Conservation (phyloP, 1,139 yeast species). For the Saccharomyces hybrid region DNA sequence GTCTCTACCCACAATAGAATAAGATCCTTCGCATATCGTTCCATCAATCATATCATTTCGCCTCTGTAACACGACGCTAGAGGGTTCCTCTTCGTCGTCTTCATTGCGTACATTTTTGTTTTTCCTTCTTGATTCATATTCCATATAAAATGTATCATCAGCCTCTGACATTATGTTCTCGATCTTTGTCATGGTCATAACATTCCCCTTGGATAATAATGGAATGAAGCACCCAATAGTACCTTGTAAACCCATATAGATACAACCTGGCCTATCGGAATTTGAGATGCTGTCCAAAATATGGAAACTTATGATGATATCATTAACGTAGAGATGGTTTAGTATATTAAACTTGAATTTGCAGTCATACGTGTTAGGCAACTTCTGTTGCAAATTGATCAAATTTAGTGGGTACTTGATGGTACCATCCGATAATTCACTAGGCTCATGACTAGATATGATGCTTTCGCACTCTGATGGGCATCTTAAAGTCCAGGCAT, state of each 20-base stretch:
- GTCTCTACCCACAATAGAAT: slow-evolving; percentile 53
- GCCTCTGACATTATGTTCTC: slow-evolving; percentile 43
- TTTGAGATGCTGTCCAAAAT: slow-evolving; percentile 22
- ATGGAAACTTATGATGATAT: slow-evolving; percentile 57
- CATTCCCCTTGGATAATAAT: slow-evolving; percentile 53
- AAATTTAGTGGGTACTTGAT: not conserved
- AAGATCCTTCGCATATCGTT: slow-evolving; percentile 28
- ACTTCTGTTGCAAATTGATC: not conserved
- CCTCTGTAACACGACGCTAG: slow-evolving; percentile 1
- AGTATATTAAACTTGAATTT: slow-evolving; percentile 45
- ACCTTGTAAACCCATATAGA: slow-evolving; percentile 77
- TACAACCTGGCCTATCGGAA: slow-evolving; percentile 52
- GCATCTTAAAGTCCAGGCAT: slow-evolving; percentile 58
- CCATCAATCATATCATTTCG: slow-evolving; percentile 17
- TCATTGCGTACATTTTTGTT: not conserved
- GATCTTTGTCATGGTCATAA: slow-evolving; percentile 47
- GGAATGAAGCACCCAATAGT: slow-evolving; percentile 71
- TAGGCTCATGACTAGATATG: slow-evolving; percentile 1
- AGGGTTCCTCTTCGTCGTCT: slow-evolving; percentile 1
- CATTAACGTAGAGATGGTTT: slow-evolving; percentile 62
- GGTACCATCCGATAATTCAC: not conserved
- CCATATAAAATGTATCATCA: slow-evolving; percentile 17
- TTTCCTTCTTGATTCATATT: slow-evolving; percentile 9
- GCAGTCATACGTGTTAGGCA: slow-evolving; percentile 24
- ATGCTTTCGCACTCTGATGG: slow-evolving; percentile 33